Evolutionary conservation across 78 protist genomes (phyloP), one percentile per base, ranked within the genome.

Genomic region (Diacronema lutheri): DNA sequence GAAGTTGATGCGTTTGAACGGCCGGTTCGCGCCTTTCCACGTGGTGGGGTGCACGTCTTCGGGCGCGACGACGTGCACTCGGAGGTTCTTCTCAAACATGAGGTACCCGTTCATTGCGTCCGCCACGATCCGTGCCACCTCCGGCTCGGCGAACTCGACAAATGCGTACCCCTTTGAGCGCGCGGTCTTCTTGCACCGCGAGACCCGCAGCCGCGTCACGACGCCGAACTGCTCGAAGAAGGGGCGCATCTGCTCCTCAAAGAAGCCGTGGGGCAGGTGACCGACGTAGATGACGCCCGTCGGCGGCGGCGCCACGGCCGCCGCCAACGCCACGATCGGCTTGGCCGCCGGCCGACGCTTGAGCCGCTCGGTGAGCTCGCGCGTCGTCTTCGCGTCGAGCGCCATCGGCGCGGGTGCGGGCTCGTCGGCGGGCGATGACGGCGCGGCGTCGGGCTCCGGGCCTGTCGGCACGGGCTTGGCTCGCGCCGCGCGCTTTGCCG

Each of bases 221-320:
- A 12, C 38, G 7, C 98, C 98, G 85, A 94, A 96, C 88, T 96
- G 98, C 29, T 81, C 11, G 78, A 96, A 92, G 87, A 87, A 96
- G 4, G 50, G 61, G 31, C 61, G 13, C 89, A 96, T 79, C 76
- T 94, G 92, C 16, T 65, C 56, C 89, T 96, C 98, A 23, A 74
- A 89, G 88, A 94, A 96, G n/a, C 96, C 96, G 65, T 90, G 89
- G 25, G 98, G 98, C 40, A 96, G 74, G 90, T 94, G 89, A 19
- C 90, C 93, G 46, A 96, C 33, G 83, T 93, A 93, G 58, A 95
- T 57, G 26, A 94, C 93, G 50, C 50, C 3, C 16, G 16, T 7
- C 16, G 50, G 50, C 50, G 3, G 50, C 50, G 50, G 50, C 50
- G 50, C 50, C 16, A 9, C 16, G 50, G 16, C 16, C 50, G 3